phyloP scores from a whole-genome alignment of 2,329 filamentous ascomycete genomes.

The Aspergillus ochraceus region DNA sequence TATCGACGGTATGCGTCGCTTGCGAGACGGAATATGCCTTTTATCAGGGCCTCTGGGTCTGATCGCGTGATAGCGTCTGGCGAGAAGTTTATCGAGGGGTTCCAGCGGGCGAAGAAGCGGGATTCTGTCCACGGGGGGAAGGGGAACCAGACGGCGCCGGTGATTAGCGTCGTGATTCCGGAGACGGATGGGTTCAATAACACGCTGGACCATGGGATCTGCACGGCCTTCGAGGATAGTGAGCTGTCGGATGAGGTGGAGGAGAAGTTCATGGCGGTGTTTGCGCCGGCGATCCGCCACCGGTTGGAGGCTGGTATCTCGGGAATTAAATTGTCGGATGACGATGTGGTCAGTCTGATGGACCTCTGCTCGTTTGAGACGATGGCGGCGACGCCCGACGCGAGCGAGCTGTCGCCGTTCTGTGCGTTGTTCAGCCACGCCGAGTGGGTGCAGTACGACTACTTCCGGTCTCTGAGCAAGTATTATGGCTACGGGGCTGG shows the following conservation, averaged over 20 bases:
- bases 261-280: slow-evolving; percentile 60
- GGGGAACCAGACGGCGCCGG: slow-evolving; percentile 50
- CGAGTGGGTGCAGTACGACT: slow-evolving; percentile 80
- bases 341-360: slow-evolving; percentile 73
- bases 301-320: slow-evolving; percentile 69
- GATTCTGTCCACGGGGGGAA: slow-evolving; percentile 38
- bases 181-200: slow-evolving; percentile 72
- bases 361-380: slow-evolving; percentile 86
- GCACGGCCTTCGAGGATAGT: slow-evolving; percentile 67
- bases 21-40: slow-evolving; percentile 59
- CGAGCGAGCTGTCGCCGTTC: slow-evolving; percentile 63
- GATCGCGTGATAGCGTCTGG: slow-evolving; percentile 73
- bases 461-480: slow-evolving; percentile 76
- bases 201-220: slow-evolving; percentile 73
- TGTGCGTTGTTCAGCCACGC: slow-evolving; percentile 70
- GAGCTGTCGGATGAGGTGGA: slow-evolving; percentile 48
- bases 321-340: slow-evolving; percentile 63
- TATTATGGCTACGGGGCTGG: slow-evolving; percentile 80
- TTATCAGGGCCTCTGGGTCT: slow-evolving; percentile 70
- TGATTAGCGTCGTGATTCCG: slow-evolving; percentile 66
- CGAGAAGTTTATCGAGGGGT: slow-evolving; percentile 72
- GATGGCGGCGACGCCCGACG: slow-evolving; percentile 58
- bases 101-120: slow-evolving; percentile 59
- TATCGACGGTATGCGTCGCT: slow-evolving; percentile 70
- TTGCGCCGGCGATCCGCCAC: slow-evolving; percentile 65